Evolutionary conservation across 306 rosid genomes (phyloP).

Genomic region (Cucurbita pepo): DNA sequence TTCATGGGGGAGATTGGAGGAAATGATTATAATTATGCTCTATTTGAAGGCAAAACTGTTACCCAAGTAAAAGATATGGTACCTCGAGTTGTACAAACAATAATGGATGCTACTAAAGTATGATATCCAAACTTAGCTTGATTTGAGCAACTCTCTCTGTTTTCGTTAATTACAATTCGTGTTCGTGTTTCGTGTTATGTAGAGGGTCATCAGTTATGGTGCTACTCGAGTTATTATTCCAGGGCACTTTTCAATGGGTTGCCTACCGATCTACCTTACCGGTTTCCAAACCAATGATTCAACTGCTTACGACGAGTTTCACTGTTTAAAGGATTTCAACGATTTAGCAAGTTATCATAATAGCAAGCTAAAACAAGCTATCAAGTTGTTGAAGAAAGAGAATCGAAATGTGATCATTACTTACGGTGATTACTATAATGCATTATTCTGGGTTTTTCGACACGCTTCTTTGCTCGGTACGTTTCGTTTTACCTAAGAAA

Average conservation of each 20-base stretch:
- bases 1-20: constrained; percentile 15
- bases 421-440: constrained; percentile 13
- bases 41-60: constrained; percentile 5
- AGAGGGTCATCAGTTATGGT: constrained; percentile 8
- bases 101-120: constrained; percentile 3
- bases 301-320: constrained; percentile 2
- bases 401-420: not conserved
- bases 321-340: constrained; percentile 4
- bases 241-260: constrained; percentile 11
- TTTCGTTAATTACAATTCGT: not conserved
- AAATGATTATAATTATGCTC: constrained; percentile 5
- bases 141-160: not conserved
- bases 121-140: not conserved
- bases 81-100: constrained; percentile 2
- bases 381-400: constrained; percentile 3
- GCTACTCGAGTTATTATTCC: constrained; percentile 10
- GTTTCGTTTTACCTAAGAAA: not conserved
- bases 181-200: not conserved
- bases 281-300: constrained; percentile 4
- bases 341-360: constrained; percentile 5
- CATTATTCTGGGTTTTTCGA: not conserved
- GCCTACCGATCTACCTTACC: constrained; percentile 7
- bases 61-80: not conserved
- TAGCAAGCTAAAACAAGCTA: not conserved
- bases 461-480: constrained; percentile 3